Evolutionary conservation across 805 yeast species (phyloP), one percentile per base, ranked within the genome.

Genomic region (Millerago galiae): DNA sequence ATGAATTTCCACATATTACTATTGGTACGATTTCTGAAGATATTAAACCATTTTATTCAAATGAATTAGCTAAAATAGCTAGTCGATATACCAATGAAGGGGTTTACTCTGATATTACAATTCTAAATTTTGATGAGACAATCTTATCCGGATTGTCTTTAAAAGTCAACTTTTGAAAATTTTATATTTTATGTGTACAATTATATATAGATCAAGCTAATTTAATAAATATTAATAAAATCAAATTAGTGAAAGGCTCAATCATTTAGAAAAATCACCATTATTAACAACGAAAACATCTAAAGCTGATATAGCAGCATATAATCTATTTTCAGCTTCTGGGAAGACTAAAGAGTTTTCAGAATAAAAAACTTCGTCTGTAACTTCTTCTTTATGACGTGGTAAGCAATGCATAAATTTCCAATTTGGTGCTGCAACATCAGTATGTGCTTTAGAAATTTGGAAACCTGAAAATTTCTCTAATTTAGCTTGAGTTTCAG

Each of bases 351-450:
- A 66, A 3, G 96, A 87, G 53, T 78, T 74, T 28, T 79, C 79
- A 41, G 89, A 70, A 67, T 91, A 91, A 60, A 93, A 93, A 2
- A 93, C 93, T 35, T 84, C 95, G 62, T 93, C 99, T 31, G 79
- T 75, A 30, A 93, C 99, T 65, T 93, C 99, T 62, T 90, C 96
- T 24, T 78, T 75, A 55, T 93, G 96, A 66, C 99, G 82, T 50
- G 99, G 99, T 53, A 93, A 72, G 65, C 99, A 93, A 63, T 93
- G 99, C 98, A 93, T 90, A 66, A 93, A 93, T 61, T 79, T 87
- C 85, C 91, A 91, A 43, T 72, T 72, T 35, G 84, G 83, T 35
- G 74, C 75, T 6, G 86, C 85, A 12, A 67, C 57, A 11, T 56
- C 42, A 21, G 84, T 75, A 68, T 90, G 68, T 27, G 79, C 80